phyloP scores from a whole-genome alignment of 495 filamentous ascomycete genomes.

The Opeltia flavorubescens region DNA sequence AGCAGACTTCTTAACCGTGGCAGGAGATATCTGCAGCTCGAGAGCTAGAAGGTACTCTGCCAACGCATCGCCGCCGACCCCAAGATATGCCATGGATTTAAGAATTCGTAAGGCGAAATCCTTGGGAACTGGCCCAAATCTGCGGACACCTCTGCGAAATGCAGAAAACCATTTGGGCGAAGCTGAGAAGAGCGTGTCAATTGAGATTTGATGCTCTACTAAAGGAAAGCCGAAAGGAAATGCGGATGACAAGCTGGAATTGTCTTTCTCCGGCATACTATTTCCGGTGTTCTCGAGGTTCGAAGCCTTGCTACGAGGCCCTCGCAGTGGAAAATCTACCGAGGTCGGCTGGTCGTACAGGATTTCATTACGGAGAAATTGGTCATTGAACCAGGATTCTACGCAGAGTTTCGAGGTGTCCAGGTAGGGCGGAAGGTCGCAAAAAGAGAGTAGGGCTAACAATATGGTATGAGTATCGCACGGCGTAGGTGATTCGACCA shows the following conservation, averaged over 20 bases:
- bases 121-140: conserved; percentile 18
- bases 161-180: conserved; percentile 29
- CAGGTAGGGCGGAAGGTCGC: conserved; percentile 43
- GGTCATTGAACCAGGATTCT: conserved; percentile 27
- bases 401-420: conserved; percentile 2
- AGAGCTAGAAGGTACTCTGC: conserved; percentile 62
- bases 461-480: conserved; percentile 31
- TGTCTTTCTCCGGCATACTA: not conserved
- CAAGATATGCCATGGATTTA: conserved; percentile 34
- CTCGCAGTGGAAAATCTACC: not conserved
- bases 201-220: conserved; percentile 8
- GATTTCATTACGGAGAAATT: conserved; percentile 32
- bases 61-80: conserved; percentile 33
- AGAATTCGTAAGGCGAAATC: conserved; percentile 41
- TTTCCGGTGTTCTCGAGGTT: not conserved
- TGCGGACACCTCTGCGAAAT: conserved; percentile 22
- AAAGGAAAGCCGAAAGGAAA: conserved; percentile 7
- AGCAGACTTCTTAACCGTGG: conserved; percentile 50
- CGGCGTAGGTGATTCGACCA: conserved; percentile 20
- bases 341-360: conserved; percentile 12
- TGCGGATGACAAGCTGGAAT: not conserved
- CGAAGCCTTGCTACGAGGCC: not conserved
- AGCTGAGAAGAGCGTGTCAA: conserved; percentile 28
- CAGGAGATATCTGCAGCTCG: conserved; percentile 41
- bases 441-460: conserved; percentile 57